A percentile compares a stretch with the other conserved stretches of the same genome.
These are phyloP conservation scores for Trichoderma pleuroti DNA, from an alignment of 2,329 filamentous ascomycete genomes.

Conservation along the genomic window DNA sequence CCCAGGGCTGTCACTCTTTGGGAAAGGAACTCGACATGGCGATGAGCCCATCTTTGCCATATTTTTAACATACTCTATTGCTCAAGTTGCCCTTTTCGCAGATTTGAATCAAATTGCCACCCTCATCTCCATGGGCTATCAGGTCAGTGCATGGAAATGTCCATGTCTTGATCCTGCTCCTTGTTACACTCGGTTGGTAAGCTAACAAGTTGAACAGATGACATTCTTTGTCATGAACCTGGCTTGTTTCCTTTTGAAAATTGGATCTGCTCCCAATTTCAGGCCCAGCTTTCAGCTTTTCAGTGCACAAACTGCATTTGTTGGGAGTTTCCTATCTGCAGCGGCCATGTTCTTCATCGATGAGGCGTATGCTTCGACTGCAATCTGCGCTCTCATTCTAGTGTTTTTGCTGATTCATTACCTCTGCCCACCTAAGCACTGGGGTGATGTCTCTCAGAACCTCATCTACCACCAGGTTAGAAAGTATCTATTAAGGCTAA, in stretches of 20 bases:
- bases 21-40: conserved; percentile 64
- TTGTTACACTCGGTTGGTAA: not conserved
- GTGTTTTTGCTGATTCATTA: conserved; percentile 85
- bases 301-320: conserved; percentile 75
- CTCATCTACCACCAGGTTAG: conserved; percentile 82
- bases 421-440: conserved; percentile 77
- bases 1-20: conserved; percentile 71
- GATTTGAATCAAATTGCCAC: conserved; percentile 87
- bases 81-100: conserved; percentile 76
- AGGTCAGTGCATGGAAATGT: conserved; percentile 42
- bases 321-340: conserved; percentile 71
- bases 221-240: conserved; percentile 87
- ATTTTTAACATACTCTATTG: conserved; percentile 68
- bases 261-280: conserved; percentile 85
- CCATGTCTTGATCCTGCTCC: not conserved
- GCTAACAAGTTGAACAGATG: conserved; percentile 48
- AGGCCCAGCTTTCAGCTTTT: conserved; percentile 86
- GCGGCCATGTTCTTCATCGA: conserved; percentile 89
- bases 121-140: conserved; percentile 85
- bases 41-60: conserved; percentile 78
- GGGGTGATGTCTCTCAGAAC: conserved; percentile 87
- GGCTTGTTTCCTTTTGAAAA: conserved; percentile 81
- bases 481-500: conserved; percentile 79
- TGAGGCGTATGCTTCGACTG: conserved; percentile 71
- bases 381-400: conserved; percentile 69